Base-by-base conservation (phyloP, 257 asterid genomes). In the Gentiana dahurica region DNA sequence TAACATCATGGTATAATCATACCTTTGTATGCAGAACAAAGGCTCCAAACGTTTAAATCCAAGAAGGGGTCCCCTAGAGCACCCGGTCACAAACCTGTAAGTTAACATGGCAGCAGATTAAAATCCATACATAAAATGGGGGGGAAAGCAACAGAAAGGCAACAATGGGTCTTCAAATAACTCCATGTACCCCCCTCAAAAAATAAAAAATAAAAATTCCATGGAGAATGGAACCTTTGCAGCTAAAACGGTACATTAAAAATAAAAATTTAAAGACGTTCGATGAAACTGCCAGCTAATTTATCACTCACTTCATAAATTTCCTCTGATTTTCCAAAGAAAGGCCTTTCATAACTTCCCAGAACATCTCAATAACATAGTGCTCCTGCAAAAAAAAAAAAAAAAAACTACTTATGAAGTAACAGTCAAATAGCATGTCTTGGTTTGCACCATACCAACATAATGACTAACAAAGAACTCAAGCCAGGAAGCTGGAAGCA, bases 51-150 rank as follows among this genome's bases (percentile, higher is more conserved):
- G 76, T 67, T 83, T 85, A 60, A 92, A 92, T 55, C 98, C 98
- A 58, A 92, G 95, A 71, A 92, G 68, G 54, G 98, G 98, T 70
- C 98, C 98, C 53, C 98, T 94, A 67, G 98, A 92, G 68, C 98
- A 92, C 36, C 97, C 98, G 46, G 98, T 92, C 55, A 79, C 90
- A 75, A 92, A 92, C 79, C 98, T 92, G 68, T 15, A 53, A 57
- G 38, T 62, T 59, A 58, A 59, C 43, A 62, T 63, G 51, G 11
- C 24, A 24, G 55, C 50, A 52, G 51, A 15, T 48, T 34, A 5
- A 54, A 41, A 55, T 65, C 52, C 5, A 44, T 8, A 34, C n/a
- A 37, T 45, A 53, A 9, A 35, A 35, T 36, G 41, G 12, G 12
- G 24, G 51, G 60, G 57, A 52, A 61, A 54, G 34, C 7, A 12